Evolutionary conservation across 139 green algal species (phyloP).

Genomic region (Micractinium sp.): DNA sequence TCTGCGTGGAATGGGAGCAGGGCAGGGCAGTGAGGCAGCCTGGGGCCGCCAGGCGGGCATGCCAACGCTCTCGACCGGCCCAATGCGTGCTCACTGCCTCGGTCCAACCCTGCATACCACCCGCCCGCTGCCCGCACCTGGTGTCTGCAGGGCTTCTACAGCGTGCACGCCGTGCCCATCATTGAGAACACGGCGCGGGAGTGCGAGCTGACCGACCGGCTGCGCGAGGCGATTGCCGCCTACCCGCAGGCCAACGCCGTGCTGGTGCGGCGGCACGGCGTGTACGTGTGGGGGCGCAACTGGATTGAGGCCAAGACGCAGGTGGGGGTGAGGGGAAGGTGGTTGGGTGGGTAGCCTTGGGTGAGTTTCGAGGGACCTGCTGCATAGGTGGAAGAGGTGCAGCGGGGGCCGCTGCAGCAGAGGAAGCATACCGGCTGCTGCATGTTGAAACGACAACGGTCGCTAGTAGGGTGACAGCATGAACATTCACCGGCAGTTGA

Average conservation of each 20-base stretch:
- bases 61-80: neutral
- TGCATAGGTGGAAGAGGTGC: neutral
- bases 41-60: too few relatives aligned
- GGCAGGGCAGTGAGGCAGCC: too few relatives aligned
- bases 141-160: slow-evolving; percentile 85
- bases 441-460: too few relatives aligned
- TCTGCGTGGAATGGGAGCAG: neutral
- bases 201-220: slow-evolving; percentile 94
- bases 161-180: slow-evolving; percentile 87
- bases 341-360: too few relatives aligned
- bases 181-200: slow-evolving; percentile 98
- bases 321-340: neutral
- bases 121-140: neutral
- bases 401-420: neutral
- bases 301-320: slow-evolving; percentile 79
- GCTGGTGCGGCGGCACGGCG: slow-evolving; percentile 80
- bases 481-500: too few relatives aligned
- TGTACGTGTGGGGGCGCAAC: slow-evolving; percentile 91
- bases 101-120: neutral
- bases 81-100: neutral
- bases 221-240: slow-evolving; percentile 79
- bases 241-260: slow-evolving; percentile 89
- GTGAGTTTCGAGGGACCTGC: neutral
- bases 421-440: too few relatives aligned
- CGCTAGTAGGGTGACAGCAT: too few relatives aligned